Conservation (phyloP, 345 rosid species). For the Pelargonium nanum region DNA sequence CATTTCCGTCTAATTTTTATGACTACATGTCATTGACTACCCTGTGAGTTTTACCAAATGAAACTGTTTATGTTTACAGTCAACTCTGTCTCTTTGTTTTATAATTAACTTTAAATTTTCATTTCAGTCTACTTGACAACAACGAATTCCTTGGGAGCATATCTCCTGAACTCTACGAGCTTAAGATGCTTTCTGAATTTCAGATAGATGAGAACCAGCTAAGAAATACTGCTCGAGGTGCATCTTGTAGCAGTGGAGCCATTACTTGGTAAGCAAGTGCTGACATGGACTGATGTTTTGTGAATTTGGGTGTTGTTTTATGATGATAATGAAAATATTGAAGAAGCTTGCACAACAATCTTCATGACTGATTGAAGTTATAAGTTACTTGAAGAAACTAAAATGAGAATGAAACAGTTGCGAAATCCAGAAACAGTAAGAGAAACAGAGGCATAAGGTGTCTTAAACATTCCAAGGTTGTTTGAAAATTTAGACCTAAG, state of each 20-base stretch:
- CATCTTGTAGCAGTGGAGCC: slow-evolving; percentile 14
- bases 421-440: neutral
- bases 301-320: neutral
- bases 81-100: neutral
- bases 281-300: neutral
- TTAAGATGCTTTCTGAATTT: slow-evolving; percentile 30
- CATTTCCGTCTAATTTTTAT: slow-evolving; percentile 33
- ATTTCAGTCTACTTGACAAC: slow-evolving; percentile 42
- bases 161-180: slow-evolving; percentile 30
- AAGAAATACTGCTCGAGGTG: slow-evolving; percentile 8
- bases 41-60: slow-evolving; percentile 27
- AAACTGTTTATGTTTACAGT: slow-evolving; percentile 4
- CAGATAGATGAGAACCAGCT: slow-evolving; percentile 32
- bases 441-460: neutral
- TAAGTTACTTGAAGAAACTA: neutral
- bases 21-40: slow-evolving; percentile 29
- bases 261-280: slow-evolving; percentile 17
- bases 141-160: slow-evolving; percentile 30
- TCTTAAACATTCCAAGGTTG: no score
- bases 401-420: neutral
- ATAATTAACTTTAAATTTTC: neutral
- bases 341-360: no score
- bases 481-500: no score
- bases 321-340: no score
- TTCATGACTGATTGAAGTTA: neutral